Evolutionary conservation across 148 eudicot genomes (phyloP), one percentile per base, ranked within the genome.

Genomic region (Dysphania ambrosioides): DNA sequence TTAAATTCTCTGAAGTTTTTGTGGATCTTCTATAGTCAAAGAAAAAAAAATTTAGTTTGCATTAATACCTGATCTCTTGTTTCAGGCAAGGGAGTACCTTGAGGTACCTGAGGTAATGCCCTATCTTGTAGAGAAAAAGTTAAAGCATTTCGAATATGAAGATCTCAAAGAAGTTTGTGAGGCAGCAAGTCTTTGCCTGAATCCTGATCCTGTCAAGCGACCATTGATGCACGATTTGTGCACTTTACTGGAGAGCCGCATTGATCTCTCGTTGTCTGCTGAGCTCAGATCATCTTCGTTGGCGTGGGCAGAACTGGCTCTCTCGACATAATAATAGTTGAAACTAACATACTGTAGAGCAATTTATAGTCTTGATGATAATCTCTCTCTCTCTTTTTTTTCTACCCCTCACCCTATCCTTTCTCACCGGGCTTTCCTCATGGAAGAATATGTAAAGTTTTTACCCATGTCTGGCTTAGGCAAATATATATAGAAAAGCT

Each of bases 221-320:
- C 78, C 82, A n/a, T 78, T 83, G 15, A 88, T 90, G 89, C 62
- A 77, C 34, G 94, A 92, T 18, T 32, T 92, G 57, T 95, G 88
- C 79, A 72, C 59, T 1, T 77, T 77, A 72, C 70, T 95, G 68
- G 96, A 92, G 77, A 85, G 80, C 70, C 79, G 83, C 66, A 90
- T 95, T 41, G 92, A 95, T 79, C 79, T 90, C 0, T 89, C 97
- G 1, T 31, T 85, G 58, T 83, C 97, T 7, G 86, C 96, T 10
- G 93, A 90, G 79, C 88, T 95, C 31, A 79, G 87, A 73, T 88
- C 96, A 49, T 87, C 97, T 67, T 88, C 96, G 66, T 73, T 95
- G 77, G 99, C 97, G 18, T 95, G 99, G 99, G 99, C 96, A 13
- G 99, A 92, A 80, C 85, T 95, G 69, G 90, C 90, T 21, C 90